Evolutionary conservation across 2,329 filamentous ascomycete species (phyloP).

Genomic region (Xylaria sp.): DNA sequence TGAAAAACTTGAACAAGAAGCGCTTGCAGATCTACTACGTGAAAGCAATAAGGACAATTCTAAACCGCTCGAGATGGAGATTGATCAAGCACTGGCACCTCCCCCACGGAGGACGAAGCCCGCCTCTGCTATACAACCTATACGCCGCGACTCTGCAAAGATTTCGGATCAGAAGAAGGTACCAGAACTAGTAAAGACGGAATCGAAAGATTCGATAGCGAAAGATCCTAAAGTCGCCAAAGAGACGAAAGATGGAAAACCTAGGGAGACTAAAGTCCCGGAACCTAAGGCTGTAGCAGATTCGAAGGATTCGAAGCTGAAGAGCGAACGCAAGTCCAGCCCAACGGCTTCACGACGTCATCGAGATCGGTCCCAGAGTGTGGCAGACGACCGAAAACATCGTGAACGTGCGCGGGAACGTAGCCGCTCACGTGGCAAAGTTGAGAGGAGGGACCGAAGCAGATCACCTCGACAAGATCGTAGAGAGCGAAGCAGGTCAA

Average conservation of each 20-base stretch:
- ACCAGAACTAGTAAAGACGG: conserved; percentile 40
- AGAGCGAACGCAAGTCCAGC: conserved; percentile 38
- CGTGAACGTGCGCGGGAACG: conserved; percentile 39
- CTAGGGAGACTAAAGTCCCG: conserved; percentile 21
- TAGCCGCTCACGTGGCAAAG: conserved; percentile 37
- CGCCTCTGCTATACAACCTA: conserved; percentile 64
- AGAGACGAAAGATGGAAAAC: conserved; percentile 27
- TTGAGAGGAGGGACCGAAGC: conserved; percentile 39
- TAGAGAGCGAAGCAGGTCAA: conserved; percentile 47
- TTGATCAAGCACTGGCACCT: conserved; percentile 61
- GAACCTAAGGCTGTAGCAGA: conserved; percentile 21
- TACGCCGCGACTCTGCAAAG: conserved; percentile 54
- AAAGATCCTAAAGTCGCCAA: conserved; percentile 33
- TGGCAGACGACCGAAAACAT: conserved; percentile 39
- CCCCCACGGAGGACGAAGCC: conserved; percentile 59
- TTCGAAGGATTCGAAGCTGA: conserved; percentile 30
- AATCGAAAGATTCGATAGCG: conserved; percentile 40
- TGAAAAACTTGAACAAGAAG: conserved; percentile 62
- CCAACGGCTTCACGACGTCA: conserved; percentile 36
- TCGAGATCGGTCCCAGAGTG: conserved; percentile 35
- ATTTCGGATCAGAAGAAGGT: conserved; percentile 49
- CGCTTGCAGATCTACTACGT: conserved; percentile 62
- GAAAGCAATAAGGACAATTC: conserved; percentile 59
- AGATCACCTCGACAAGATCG: conserved; percentile 37
- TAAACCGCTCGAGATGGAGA: conserved; percentile 60